phyloP scores from a whole-genome alignment of 306 rosid genomes.

The Cucumis hystrix region DNA sequence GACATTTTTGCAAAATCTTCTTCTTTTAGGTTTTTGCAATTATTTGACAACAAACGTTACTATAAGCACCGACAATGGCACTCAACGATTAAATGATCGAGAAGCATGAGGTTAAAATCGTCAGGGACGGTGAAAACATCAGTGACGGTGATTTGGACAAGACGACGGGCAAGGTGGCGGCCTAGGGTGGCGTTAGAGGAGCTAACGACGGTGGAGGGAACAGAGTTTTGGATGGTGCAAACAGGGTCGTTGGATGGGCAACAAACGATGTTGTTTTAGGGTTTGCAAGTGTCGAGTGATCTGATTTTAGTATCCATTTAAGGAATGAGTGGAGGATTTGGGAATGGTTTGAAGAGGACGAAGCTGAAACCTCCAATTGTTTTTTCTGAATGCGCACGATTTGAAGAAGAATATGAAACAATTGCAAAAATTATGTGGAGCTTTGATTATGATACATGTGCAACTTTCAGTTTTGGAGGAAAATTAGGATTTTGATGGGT shows the following conservation, averaged over 20 bases:
- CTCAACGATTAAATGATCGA: constrained; percentile 44
- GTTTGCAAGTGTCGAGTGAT: constrained; percentile 13
- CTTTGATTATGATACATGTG: no score
- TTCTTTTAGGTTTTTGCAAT: no score
- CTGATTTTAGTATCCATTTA: constrained; percentile 34
- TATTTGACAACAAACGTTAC: no score
- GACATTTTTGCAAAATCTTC: no score
- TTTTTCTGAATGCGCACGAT: no score
- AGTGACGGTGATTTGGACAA: constrained; percentile 35
- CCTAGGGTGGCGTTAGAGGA: constrained; percentile 32
- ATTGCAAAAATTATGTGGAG: no score
- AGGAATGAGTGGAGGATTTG: not conserved
- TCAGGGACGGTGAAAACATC: constrained; percentile 48
- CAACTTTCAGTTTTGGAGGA: no score
- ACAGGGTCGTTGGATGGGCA: constrained; percentile 14
- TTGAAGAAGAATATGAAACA: no score
- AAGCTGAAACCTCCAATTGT: no score
- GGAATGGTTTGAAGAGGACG: no score
- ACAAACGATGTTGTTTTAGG: constrained; percentile 6
- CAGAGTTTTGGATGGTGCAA: constrained; percentile 10
- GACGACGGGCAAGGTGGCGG: constrained; percentile 34
- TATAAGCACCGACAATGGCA: no score
- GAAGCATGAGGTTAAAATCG: constrained; percentile 43
- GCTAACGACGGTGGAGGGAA: not conserved
- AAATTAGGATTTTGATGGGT: no score